Conservation (phyloP, 805 yeast genomes). For the Candida morakotiae region DNA sequence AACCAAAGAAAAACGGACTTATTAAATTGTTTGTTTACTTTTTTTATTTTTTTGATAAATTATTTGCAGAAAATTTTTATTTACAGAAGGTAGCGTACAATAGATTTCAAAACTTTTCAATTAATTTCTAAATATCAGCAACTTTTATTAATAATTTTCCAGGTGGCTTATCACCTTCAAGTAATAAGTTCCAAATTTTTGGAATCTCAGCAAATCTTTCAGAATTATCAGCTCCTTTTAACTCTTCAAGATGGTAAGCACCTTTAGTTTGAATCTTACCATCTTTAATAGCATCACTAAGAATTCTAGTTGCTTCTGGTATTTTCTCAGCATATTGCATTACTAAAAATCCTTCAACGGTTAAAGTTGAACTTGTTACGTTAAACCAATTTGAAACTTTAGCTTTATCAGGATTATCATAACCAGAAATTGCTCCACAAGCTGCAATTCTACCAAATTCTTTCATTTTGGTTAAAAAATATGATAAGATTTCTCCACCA, state of each 20-base stretch:
- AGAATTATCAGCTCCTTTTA: slow-evolving; percentile 16
- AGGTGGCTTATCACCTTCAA: slow-evolving; percentile 36
- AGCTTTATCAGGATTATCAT: slow-evolving; percentile 41
- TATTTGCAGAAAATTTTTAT: neutral
- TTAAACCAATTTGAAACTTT: slow-evolving; percentile 36
- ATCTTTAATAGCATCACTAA: slow-evolving; percentile 30
- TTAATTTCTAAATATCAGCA: slow-evolving; percentile 5
- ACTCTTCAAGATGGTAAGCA: slow-evolving; percentile 36
- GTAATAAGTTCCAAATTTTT: slow-evolving; percentile 44
- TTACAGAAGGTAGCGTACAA: too few species aligned
- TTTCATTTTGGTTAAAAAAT: slow-evolving; percentile 35
- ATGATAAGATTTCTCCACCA: slow-evolving; percentile 55
- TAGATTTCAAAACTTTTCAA: neutral
- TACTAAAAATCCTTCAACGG: slow-evolving; percentile 50
- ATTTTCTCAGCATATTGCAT: slow-evolving; percentile 38
- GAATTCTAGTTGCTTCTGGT: slow-evolving; percentile 31
- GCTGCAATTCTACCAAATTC: slow-evolving; percentile 46
- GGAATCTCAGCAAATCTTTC: slow-evolving; percentile 42
- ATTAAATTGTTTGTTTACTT: slow-evolving; percentile 2
- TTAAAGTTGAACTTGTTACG: slow-evolving; percentile 48
- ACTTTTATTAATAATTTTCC: slow-evolving; percentile 51
- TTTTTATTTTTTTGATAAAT: neutral
- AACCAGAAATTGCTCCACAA: slow-evolving; percentile 63
- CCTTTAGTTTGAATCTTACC: slow-evolving; percentile 41
- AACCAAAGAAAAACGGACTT: neutral